These are phyloP conservation scores for Leccinellum albellum DNA, from an alignment of 768 basidiomycete species.

Conservation along the genomic window DNA sequence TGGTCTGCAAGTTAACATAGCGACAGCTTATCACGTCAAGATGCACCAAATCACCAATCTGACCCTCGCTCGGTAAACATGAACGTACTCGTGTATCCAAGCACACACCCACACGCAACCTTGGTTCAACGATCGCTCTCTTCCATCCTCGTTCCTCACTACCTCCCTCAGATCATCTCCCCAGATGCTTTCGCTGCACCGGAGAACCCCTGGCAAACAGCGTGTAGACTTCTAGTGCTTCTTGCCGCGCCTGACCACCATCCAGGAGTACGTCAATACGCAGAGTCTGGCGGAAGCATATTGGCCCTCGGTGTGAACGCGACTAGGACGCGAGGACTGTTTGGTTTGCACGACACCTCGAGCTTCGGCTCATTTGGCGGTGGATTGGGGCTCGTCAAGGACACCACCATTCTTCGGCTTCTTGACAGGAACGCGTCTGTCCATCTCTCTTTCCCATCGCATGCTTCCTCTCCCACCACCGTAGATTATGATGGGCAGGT, in stretches of 20 bases:
- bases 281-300: conserved; percentile 66
- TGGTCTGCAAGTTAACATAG: not conserved
- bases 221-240: conserved; percentile 80
- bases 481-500: conserved; percentile 7
- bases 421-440: conserved; percentile 20
- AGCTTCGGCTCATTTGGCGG: conserved; percentile 35
- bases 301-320: conserved; percentile 63
- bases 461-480: conserved; percentile 3
- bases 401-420: conserved; percentile 25
- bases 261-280: conserved; percentile 52
- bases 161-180: conserved; percentile 71
- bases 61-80: conserved; percentile 30
- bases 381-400: conserved; percentile 32
- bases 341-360: conserved; percentile 35
- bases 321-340: conserved; percentile 43
- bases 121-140: conserved; percentile 49
- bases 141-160: conserved; percentile 62
- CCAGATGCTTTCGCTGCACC: conserved; percentile 51
- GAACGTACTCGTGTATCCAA: conserved; percentile 75
- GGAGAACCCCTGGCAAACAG: conserved; percentile 70
- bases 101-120: conserved; percentile 52
- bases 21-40: not conserved
- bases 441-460: conserved; percentile 27
- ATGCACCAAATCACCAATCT: not conserved
- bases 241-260: conserved; percentile 48